Conservation (phyloP, 495 filamentous ascomycete genomes). For the Viridothelium virens region DNA sequence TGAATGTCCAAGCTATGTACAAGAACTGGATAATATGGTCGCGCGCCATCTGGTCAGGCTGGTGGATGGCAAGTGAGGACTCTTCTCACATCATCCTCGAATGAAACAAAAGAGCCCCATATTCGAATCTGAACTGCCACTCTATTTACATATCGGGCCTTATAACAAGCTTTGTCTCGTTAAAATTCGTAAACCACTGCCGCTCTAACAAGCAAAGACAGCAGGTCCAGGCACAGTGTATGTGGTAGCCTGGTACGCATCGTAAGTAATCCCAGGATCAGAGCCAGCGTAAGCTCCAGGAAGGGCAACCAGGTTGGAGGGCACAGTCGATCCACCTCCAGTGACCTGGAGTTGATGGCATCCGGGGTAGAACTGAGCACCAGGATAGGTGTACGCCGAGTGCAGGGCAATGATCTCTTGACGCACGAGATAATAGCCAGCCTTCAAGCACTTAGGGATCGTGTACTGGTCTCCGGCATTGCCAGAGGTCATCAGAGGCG, state of each 20-base stretch:
- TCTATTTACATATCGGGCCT: too few species aligned
- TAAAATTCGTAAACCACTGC: neutral
- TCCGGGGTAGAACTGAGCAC: constrained; percentile 23
- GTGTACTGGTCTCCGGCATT: constrained; percentile 16
- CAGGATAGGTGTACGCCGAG: constrained; percentile 18
- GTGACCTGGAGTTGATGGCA: constrained; percentile 27
- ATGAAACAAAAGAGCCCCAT: too few species aligned
- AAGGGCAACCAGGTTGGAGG: constrained; percentile 17
- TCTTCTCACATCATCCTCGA: too few species aligned
- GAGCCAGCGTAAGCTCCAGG: constrained; percentile 20
- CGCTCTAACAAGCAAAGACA: neutral
- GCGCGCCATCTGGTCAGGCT: too few species aligned
- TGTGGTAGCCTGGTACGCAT: neutral
- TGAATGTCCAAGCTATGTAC: neutral
- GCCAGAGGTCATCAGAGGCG: constrained; percentile 28
- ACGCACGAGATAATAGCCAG: constrained; percentile 25
- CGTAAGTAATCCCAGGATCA: constrained; percentile 6
- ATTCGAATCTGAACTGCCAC: too few species aligned
- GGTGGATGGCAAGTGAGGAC: too few species aligned
- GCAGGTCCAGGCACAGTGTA: neutral
- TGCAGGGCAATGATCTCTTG: constrained; percentile 27
- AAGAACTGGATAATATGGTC: neutral
- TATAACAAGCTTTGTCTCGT: neutral
- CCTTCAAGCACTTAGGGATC: constrained; percentile 18
- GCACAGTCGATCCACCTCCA: constrained; percentile 17